These are phyloP conservation scores for Malbranchea zuffiana DNA, from an alignment of 2,329 filamentous ascomycete species.

Conservation along the genomic window DNA sequence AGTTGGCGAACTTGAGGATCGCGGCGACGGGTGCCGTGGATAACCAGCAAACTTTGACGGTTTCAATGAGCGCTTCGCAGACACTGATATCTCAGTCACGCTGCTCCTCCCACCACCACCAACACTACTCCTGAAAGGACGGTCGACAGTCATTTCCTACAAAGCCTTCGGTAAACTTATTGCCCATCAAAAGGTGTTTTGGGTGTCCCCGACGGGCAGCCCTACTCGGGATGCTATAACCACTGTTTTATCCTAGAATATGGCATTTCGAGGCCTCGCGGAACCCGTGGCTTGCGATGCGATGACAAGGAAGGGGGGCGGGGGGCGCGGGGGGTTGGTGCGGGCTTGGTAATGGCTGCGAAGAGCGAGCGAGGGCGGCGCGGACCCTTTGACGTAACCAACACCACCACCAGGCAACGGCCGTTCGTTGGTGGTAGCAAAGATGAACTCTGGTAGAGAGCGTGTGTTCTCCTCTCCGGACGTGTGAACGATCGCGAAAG, in stretches of 20 bases:
- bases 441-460: too few species aligned
- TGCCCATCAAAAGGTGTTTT: too few species aligned
- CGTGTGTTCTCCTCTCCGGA: too few species aligned
- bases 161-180: too few species aligned
- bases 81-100: too few species aligned
- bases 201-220: not conserved
- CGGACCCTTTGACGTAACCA: too few species aligned
- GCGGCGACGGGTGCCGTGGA: conserved; percentile 1
- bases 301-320: not conserved
- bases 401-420: too few species aligned
- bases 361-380: not conserved
- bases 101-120: not conserved
- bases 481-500: too few species aligned
- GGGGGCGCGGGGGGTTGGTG: not conserved
- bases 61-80: conserved; percentile 3
- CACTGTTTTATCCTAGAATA: conserved; percentile 1
- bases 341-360: not conserved
- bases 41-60: conserved; percentile 8
- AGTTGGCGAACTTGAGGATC: not conserved
- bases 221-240: conserved; percentile 4
- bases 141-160: conserved; percentile 8
- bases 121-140: conserved; percentile 1
- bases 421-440: too few species aligned
- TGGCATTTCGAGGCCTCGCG: conserved; percentile 3
- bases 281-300: not conserved